A percentile compares a stretch with the other conserved stretches of the same genome.
Conservation (phyloP, 495 filamentous ascomycete species). For the Xylaria curta region DNA sequence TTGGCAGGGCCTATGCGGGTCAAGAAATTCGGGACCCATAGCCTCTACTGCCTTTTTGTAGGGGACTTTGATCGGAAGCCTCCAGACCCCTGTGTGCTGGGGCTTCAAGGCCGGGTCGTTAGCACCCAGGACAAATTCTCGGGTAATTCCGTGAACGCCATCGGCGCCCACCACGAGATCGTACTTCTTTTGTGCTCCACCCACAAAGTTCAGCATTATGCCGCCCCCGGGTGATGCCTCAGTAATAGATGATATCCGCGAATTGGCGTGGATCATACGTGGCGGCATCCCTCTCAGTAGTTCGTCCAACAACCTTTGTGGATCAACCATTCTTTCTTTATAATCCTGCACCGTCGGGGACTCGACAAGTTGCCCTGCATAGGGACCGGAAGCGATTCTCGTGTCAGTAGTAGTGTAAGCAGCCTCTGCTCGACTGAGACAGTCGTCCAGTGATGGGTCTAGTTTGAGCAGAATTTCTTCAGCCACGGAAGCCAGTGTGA, state of each 20-base stretch:
- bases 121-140: slow-evolving; percentile 34
- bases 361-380: slow-evolving; percentile 32
- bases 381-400: slow-evolving; percentile 28
- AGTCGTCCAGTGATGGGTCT: slow-evolving; percentile 34
- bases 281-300: slow-evolving; percentile 33
- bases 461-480: slow-evolving; percentile 31
- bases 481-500: slow-evolving; percentile 34
- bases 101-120: slow-evolving; percentile 29
- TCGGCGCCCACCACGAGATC: slow-evolving; percentile 39
- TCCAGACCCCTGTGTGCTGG: slow-evolving; percentile 34
- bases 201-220: slow-evolving; percentile 32
- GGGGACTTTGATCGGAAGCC: slow-evolving; percentile 34
- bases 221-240: slow-evolving; percentile 29
- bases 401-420: slow-evolving; percentile 27
- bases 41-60: slow-evolving; percentile 32
- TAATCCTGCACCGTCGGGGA: slow-evolving; percentile 14
- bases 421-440: slow-evolving; percentile 37
- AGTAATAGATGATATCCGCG: slow-evolving; percentile 33
- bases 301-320: slow-evolving; percentile 34
- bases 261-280: slow-evolving; percentile 33
- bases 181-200: slow-evolving; percentile 36
- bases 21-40: slow-evolving; percentile 34
- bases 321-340: slow-evolving; percentile 28
- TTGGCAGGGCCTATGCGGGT: slow-evolving; percentile 31
- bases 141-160: slow-evolving; percentile 33